These are phyloP conservation scores for Trametes versicolor DNA, from an alignment of 1,284 basidiomycete species.

Conservation along the genomic window DNA sequence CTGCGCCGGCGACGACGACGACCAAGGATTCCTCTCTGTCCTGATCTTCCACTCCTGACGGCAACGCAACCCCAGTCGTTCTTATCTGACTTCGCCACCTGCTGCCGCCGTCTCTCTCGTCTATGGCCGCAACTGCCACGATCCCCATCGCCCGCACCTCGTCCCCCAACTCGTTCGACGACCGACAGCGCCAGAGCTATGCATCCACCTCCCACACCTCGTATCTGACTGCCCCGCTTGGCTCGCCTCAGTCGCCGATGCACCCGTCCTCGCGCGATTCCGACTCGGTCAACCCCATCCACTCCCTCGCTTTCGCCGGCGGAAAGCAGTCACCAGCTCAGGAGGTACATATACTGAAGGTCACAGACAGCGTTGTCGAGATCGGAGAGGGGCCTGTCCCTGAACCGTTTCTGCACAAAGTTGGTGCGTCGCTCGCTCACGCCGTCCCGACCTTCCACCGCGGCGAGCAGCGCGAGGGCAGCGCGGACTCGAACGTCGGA, in stretches of 20 bases:
- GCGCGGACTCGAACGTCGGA: constrained; percentile 49
- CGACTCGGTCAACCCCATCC: constrained; percentile 46
- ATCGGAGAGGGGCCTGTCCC: constrained; percentile 52
- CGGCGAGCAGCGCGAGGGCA: constrained; percentile 31
- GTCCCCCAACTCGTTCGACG: constrained; percentile 39
- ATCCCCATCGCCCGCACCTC: constrained; percentile 37
- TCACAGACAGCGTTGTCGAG: constrained; percentile 56
- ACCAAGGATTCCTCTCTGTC: not conserved
- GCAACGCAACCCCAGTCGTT: not conserved
- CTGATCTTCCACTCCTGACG: no score
- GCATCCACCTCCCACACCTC: constrained; percentile 39
- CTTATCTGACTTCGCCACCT: no score
- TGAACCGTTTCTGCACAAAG: constrained; percentile 50
- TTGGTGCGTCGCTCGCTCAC: constrained; percentile 49
- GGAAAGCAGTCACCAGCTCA: constrained; percentile 41
- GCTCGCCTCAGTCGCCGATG: constrained; percentile 36
- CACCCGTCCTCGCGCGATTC: constrained; percentile 43
- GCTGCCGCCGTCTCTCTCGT: not conserved
- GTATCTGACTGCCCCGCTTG: constrained; percentile 35
- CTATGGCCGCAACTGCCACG: constrained; percentile 34
- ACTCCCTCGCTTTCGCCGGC: constrained; percentile 41
- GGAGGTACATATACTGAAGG: constrained; percentile 62
- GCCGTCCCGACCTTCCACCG: constrained; percentile 42
- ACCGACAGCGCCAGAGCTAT: constrained; percentile 35
- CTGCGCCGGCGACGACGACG: constrained; percentile 1